phyloP scores from a whole-genome alignment of 495 filamentous ascomycete species.

The Cercophora sp. region DNA sequence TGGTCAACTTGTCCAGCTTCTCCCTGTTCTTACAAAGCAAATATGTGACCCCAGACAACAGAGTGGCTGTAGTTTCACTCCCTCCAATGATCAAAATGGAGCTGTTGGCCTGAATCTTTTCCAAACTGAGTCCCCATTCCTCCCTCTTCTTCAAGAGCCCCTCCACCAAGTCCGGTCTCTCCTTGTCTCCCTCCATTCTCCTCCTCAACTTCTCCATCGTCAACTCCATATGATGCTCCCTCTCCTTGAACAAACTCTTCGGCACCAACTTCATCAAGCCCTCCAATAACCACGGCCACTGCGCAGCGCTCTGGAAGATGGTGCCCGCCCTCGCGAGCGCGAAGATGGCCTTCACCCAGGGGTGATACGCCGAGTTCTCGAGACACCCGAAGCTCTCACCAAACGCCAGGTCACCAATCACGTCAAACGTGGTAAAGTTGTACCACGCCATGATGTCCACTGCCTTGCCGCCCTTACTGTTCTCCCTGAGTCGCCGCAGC shows the following conservation, averaged over 20 bases:
- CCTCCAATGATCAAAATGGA: constrained; percentile 49
- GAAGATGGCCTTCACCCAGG: constrained; percentile 53
- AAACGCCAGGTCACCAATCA: constrained; percentile 59
- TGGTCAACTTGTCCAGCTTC: constrained; percentile 38
- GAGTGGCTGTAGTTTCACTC: constrained; percentile 59
- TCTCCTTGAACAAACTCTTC: background rate
- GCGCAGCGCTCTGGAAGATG: constrained; percentile 15
- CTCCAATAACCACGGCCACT: constrained; percentile 25
- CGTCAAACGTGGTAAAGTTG: constrained; percentile 58
- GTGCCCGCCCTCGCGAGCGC: constrained; percentile 7
- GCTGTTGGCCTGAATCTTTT: constrained; percentile 39
- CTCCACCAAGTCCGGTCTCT: constrained; percentile 46
- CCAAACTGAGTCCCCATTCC: constrained; percentile 39
- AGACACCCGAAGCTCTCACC: constrained; percentile 55
- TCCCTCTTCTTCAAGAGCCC: constrained; percentile 46
- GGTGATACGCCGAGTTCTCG: constrained; percentile 44
- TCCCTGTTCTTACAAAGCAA: constrained; percentile 46
- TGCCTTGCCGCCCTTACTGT: constrained; percentile 19
- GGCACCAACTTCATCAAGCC: constrained; percentile 3
- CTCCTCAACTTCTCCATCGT: constrained; percentile 37
- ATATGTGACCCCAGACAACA: constrained; percentile 50
- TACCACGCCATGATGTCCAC: constrained; percentile 53
- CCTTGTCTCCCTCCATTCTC: constrained; percentile 37
- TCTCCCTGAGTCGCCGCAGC: constrained; percentile 38
- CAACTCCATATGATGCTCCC: constrained; percentile 19